Evolutionary conservation across 495 filamentous ascomycete genomes (phyloP).

Genomic region (Talaromyces borbonicus): DNA sequence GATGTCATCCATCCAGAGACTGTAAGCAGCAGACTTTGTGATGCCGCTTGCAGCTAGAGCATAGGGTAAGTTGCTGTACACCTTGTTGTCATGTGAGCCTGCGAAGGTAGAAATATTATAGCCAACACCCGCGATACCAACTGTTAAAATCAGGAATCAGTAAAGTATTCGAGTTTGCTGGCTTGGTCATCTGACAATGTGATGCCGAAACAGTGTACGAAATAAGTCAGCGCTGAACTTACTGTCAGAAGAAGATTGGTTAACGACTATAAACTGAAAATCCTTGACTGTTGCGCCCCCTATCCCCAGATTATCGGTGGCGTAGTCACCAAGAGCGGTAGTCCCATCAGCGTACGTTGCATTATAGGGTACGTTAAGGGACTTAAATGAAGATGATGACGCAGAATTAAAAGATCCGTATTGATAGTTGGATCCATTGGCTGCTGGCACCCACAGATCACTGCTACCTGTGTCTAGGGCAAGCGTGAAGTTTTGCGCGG

Average conservation of each 20-base stretch:
- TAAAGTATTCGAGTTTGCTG: too few relatives aligned
- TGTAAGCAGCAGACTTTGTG: slow-evolving; percentile 69
- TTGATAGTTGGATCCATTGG: slow-evolving; percentile 11
- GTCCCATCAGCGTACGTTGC: slow-evolving; percentile 73
- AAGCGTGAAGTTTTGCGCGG: slow-evolving; percentile 45
- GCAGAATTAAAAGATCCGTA: slow-evolving; percentile 45
- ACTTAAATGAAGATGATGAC: slow-evolving; percentile 57
- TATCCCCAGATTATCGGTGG: slow-evolving; percentile 59
- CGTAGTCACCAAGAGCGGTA: slow-evolving; percentile 64
- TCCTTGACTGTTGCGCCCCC: slow-evolving; percentile 45
- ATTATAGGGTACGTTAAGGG: slow-evolving; percentile 58
- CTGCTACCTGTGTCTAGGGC: slow-evolving; percentile 70
- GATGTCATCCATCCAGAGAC: slow-evolving; percentile 79
- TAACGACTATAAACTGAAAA: slow-evolving; percentile 70
- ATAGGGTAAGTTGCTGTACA: slow-evolving; percentile 53
- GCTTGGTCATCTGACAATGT: too few relatives aligned
- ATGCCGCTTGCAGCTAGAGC: slow-evolving; percentile 54
- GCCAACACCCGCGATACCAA: slow-evolving; percentile 80
- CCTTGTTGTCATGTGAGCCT: slow-evolving; percentile 47
- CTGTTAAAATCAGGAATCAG: slow-evolving; percentile 14
- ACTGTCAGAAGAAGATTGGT: slow-evolving; percentile 43
- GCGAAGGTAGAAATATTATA: slow-evolving; percentile 53
- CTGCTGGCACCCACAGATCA: slow-evolving; percentile 55
- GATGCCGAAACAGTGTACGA: neutral
- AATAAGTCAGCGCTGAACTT: slow-evolving; percentile 9